These are phyloP conservation scores for Paramecium tetraurelia DNA, from an alignment of 73 alveolate genomes.

Conservation along the genomic window DNA sequence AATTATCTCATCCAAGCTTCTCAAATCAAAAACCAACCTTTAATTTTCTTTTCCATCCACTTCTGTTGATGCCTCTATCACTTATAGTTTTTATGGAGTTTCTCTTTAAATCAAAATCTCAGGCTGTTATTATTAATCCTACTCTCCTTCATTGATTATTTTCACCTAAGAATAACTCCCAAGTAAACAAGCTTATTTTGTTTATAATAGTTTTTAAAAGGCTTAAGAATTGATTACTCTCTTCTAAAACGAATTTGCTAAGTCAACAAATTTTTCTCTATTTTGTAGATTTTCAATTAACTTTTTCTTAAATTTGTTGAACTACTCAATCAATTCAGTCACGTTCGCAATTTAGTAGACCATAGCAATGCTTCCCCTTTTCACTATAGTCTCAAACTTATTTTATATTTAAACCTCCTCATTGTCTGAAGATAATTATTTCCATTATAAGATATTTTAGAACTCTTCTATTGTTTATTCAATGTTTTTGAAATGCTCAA, in stretches of 20 bases:
- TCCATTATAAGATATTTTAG: neutral
- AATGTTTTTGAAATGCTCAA: neutral
- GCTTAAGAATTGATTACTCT: neutral
- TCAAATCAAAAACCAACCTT: neutral
- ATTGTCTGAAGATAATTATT: neutral
- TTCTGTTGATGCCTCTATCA: neutral
- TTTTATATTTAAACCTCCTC: neutral
- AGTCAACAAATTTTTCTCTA: neutral
- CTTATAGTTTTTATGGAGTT: neutral
- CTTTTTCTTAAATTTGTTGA: neutral
- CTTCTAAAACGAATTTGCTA: neutral
- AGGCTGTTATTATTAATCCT: neutral
- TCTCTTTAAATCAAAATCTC: neutral
- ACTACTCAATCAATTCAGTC: neutral
- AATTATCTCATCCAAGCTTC: neutral
- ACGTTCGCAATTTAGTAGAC: neutral
- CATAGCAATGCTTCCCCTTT: neutral
- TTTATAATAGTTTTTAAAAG: neutral
- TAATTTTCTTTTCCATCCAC: neutral
- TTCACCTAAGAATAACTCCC: neutral
- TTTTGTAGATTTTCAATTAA: neutral
- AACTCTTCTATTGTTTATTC: neutral
- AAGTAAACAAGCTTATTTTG: neutral
- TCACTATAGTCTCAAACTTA: neutral
- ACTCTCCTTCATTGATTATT: neutral